A percentile compares a stretch with the other conserved stretches of the same genome.
These are phyloP conservation scores for Aspergillus biplanus DNA, from an alignment of 495 filamentous ascomycete genomes.

Conservation along the genomic window DNA sequence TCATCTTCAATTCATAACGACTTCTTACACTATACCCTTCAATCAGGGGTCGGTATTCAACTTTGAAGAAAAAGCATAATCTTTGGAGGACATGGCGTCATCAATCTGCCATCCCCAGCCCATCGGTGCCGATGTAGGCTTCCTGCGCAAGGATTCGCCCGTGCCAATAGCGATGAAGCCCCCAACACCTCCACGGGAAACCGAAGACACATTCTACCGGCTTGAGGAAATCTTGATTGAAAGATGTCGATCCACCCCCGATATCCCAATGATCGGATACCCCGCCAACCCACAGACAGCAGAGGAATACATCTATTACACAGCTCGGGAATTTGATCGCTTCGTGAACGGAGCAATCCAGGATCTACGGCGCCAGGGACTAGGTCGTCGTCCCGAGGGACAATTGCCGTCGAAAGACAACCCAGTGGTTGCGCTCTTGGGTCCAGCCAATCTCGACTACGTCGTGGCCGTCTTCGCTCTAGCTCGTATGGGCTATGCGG, in stretches of 20 bases:
- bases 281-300: slow-evolving; percentile 10
- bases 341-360: slow-evolving; percentile 17
- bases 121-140: not conserved
- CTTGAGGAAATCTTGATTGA: not conserved
- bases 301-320: slow-evolving; percentile 14
- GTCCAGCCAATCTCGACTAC: slow-evolving; percentile 56
- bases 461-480: slow-evolving; percentile 57
- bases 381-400: slow-evolving; percentile 4
- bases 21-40: too few relatives aligned
- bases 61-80: not conserved
- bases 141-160: not conserved
- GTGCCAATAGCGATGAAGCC: not conserved
- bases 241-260: slow-evolving; percentile 4
- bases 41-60: not conserved
- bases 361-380: not conserved
- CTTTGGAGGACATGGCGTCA: not conserved
- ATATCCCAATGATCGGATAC: slow-evolving; percentile 16
- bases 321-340: slow-evolving; percentile 13
- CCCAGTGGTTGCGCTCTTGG: slow-evolving; percentile 51
- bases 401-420: not conserved
- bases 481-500: slow-evolving; percentile 56
- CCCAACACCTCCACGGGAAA: not conserved
- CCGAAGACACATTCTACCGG: not conserved
- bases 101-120: not conserved
- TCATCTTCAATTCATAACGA: too few relatives aligned